Evolutionary conservation across 805 yeast genomes (phyloP).

Genomic region (Metschnikowia proteae): DNA sequence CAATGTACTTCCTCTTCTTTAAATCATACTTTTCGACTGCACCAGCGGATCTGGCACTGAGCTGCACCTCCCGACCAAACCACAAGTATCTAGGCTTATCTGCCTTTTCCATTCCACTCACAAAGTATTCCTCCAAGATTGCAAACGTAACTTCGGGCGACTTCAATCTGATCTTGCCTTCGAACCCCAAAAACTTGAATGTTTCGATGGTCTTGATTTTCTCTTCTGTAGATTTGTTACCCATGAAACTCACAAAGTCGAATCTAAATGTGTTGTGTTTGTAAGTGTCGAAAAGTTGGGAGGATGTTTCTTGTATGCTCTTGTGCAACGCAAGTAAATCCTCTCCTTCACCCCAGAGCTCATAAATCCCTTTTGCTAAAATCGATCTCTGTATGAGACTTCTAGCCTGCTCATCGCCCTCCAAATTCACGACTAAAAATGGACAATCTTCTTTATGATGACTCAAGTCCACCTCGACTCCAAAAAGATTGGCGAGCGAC

Average conservation of each 20-base stretch:
- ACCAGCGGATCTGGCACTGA: conserved; percentile 58
- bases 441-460: conserved; percentile 60
- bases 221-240: conserved; percentile 50
- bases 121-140: conserved; percentile 68
- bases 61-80: conserved; percentile 71
- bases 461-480: conserved; percentile 55
- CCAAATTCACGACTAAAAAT: conserved; percentile 64
- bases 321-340: conserved; percentile 56
- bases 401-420: conserved; percentile 63
- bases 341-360: conserved; percentile 74
- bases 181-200: conserved; percentile 63
- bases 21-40: conserved; percentile 76
- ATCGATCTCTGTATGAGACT: conserved; percentile 64
- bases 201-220: conserved; percentile 63
- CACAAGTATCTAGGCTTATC: conserved; percentile 52
- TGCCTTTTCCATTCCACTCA: conserved; percentile 45
- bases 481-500: conserved; percentile 68
- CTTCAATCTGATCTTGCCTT: conserved; percentile 77
- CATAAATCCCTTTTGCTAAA: conserved; percentile 72
- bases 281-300: conserved; percentile 34
- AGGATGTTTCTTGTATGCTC: conserved; percentile 34
- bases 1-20: conserved; percentile 79
- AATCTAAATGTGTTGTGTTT: conserved; percentile 64
- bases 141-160: conserved; percentile 68
- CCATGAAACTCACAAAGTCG: conserved; percentile 74